Evolutionary conservation across 129 eudicot species (phyloP), one percentile per base, ranked within the genome.

Genomic region (Flaveria ramosissima): DNA sequence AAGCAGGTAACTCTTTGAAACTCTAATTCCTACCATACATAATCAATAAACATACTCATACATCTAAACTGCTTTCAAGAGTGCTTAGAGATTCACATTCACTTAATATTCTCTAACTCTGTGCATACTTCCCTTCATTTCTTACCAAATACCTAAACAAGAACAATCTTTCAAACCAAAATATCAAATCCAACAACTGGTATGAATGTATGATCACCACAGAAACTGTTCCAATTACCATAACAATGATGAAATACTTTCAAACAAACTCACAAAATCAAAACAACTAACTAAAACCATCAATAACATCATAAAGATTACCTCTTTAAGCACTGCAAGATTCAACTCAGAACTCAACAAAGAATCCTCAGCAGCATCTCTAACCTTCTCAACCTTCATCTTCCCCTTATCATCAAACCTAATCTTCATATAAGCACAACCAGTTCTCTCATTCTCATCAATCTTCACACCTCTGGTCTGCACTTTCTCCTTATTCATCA

Each of bases 291-390:
- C 36, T 30, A 30, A 30, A 30, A 30, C 12, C 12, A 7, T 10
- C 10, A 43, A 43, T 9, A 43, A 43, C 7, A 9, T 9, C 48
- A 23, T 23, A 65, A 50, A 36, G 1, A 2, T 10, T 84, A 92
- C 98, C 98, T 93, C 98, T 85, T 90, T 93, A 42, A 93, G 96
- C 73, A 93, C 97, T 13, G 86, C 27, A 79, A 93, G 83, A 82
- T 90, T 90, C 83, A 93, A 72, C 61, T 93, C 97, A 21, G 91
- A 82, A 80, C 70, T 79, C 51, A 85, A 76, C 67, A 93, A 72
- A 23, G 89, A 93, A 87, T 87, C 89, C 82, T 93, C 97, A 20
- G 97, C 87, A 11, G 89, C 73, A 20, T 93, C 97, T 72, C 75
- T 87, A 24, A 90, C 90, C 36, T 30, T 88, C 67, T 88, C 86